These are phyloP conservation scores for Phytophthora cactorum DNA, from an alignment of 352 stramenopile genomes.

Conservation along the genomic window DNA sequence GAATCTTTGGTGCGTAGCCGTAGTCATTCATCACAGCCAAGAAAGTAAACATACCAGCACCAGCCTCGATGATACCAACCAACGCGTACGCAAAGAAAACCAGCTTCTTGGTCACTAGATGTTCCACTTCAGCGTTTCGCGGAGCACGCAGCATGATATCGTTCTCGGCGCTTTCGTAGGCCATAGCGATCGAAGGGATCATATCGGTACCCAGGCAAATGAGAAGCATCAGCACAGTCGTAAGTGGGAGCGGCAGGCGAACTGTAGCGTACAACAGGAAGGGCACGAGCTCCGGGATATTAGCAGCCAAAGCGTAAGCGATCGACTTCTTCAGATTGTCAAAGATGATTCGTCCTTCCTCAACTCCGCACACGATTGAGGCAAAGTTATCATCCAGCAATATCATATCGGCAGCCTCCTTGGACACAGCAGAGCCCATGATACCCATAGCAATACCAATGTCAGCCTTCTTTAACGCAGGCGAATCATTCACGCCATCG, in stretches of 20 bases:
- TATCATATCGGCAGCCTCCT: constrained; percentile 96
- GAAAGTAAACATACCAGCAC: constrained; percentile 90
- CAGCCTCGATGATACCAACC: constrained; percentile 89
- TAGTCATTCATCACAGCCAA: constrained; percentile 91
- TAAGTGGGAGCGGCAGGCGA: constrained; percentile 88
- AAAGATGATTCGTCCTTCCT: constrained; percentile 96
- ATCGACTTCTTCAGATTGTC: constrained; percentile 97
- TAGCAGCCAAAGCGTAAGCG: constrained; percentile 91
- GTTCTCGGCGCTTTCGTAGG: constrained; percentile 88
- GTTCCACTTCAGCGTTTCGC: constrained; percentile 79
- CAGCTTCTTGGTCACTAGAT: constrained; percentile 91
- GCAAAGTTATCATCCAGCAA: constrained; percentile 98
- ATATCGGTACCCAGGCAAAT: constrained; percentile 95
- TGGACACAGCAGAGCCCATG: constrained; percentile 96
- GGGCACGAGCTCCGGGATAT: constrained; percentile 90
- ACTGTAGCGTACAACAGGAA: constrained; percentile 90
- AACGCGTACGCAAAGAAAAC: constrained; percentile 88
- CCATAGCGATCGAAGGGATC: constrained; percentile 94
- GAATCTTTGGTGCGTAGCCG: constrained; percentile 80
- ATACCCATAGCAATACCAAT: constrained; percentile 99
- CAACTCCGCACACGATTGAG: constrained; percentile 96
- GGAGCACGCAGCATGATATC: constrained; percentile 90
- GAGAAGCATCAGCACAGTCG: constrained; percentile 91
- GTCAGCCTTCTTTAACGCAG: constrained; percentile 96
- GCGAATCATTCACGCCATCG: constrained; percentile 98